Evolutionary conservation across 805 yeast genomes (phyloP).

Genomic region (Saturnispora halmiae): DNA sequence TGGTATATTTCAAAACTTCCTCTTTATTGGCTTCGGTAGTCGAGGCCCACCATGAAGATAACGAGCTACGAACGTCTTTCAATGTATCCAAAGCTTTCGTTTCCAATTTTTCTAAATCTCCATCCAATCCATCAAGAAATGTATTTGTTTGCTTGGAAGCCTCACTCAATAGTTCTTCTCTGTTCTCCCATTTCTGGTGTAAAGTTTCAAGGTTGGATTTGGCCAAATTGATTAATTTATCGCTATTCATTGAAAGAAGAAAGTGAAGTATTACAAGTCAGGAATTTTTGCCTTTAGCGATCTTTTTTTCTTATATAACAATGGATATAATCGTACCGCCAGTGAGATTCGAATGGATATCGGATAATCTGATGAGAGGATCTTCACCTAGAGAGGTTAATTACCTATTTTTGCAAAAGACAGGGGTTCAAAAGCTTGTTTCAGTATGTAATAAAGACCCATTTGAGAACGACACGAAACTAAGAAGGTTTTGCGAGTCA

Average conservation of each 20-base stretch:
- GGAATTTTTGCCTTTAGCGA: too few species aligned
- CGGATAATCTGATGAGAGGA: slow-evolving; percentile 68
- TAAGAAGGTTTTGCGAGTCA: slow-evolving; percentile 23
- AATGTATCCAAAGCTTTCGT: slow-evolving; percentile 5
- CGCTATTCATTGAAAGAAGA: neutral
- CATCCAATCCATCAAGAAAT: slow-evolving; percentile 3
- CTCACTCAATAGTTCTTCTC: neutral
- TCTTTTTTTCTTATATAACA: neutral
- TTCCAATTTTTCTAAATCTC: slow-evolving; percentile 6
- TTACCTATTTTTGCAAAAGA: slow-evolving; percentile 53
- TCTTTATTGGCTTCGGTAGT: neutral
- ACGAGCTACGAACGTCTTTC: neutral
- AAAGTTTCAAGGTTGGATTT: slow-evolving; percentile 3
- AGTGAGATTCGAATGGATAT: slow-evolving; percentile 62
- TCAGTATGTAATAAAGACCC: slow-evolving; percentile 76
- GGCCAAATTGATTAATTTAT: slow-evolving; percentile 5
- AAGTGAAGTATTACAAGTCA: neutral
- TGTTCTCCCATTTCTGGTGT: slow-evolving; percentile 5
- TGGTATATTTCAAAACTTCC: neutral
- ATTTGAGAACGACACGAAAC: slow-evolving; percentile 36
- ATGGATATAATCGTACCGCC: slow-evolving; percentile 54
- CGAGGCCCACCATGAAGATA: slow-evolving; percentile 4
- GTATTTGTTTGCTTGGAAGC: slow-evolving; percentile 4
- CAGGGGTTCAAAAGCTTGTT: slow-evolving; percentile 61
- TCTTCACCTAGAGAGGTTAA: slow-evolving; percentile 78